These are phyloP conservation scores for Umbelopsis isabellina DNA, from an alignment of 192 early-diverging fungal genomes.

Conservation along the genomic window DNA sequence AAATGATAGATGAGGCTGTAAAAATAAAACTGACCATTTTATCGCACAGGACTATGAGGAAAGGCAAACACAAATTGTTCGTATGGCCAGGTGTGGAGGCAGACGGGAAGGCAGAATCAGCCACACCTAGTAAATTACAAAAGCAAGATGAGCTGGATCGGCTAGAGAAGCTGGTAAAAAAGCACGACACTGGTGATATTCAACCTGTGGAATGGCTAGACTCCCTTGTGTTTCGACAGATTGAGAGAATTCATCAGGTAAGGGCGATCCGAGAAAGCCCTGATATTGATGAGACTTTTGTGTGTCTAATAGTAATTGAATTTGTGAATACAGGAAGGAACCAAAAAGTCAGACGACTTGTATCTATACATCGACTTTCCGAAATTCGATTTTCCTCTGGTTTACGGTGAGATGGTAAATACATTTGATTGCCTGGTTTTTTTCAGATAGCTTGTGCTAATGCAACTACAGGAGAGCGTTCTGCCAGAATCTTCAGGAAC, in stretches of 20 bases:
- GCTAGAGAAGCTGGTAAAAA: slow-evolving; percentile 81
- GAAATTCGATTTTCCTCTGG: slow-evolving; percentile 96
- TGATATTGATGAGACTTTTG: neutral
- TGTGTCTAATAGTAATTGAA: neutral
- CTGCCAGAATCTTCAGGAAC: slow-evolving; percentile 34
- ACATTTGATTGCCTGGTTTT: neutral
- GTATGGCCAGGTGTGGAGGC: slow-evolving; percentile 72
- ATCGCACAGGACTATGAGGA: slow-evolving; percentile 70
- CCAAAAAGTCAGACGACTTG: slow-evolving; percentile 59
- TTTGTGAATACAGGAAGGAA: slow-evolving; percentile 47
- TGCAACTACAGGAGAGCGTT: slow-evolving; percentile 57
- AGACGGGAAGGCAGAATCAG: slow-evolving; percentile 59
- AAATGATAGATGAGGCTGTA: neutral
- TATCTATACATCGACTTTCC: slow-evolving; percentile 90
- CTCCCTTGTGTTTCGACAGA: slow-evolving; percentile 84
- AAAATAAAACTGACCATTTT: neutral
- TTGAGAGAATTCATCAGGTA: slow-evolving; percentile 81
- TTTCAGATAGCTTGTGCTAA: slow-evolving; percentile 11
- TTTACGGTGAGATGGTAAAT: slow-evolving; percentile 84
- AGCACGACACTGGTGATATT: slow-evolving; percentile 89
- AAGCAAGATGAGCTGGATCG: slow-evolving; percentile 77
- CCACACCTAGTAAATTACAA: slow-evolving; percentile 57
- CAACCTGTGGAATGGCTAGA: slow-evolving; percentile 91
- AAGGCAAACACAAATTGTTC: slow-evolving; percentile 80
- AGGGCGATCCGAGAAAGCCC: neutral